These are phyloP conservation scores for Cyclotella sp. DNA, from an alignment of 108 stramenopile genomes.

Conservation along the genomic window DNA sequence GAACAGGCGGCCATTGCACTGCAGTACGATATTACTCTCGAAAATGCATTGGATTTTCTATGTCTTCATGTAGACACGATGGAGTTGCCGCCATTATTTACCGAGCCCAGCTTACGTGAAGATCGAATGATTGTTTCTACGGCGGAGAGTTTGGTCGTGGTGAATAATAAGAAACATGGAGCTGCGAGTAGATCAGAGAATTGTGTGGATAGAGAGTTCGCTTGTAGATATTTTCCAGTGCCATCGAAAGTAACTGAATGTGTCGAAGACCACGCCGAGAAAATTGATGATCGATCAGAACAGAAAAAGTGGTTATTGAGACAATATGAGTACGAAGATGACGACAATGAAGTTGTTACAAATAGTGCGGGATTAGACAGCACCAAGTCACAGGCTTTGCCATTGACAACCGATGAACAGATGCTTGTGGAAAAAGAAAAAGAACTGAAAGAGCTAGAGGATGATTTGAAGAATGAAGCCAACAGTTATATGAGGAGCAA, in stretches of 20 bases:
- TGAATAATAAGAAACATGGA: neutral
- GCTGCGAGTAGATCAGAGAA: no score
- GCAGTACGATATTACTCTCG: constrained; percentile 59
- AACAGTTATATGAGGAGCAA: constrained; percentile 82
- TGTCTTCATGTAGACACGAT: constrained; percentile 59
- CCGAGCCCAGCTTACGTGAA: constrained; percentile 32
- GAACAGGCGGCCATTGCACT: constrained; percentile 42
- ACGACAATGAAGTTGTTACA: constrained; percentile 36
- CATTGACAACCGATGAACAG: constrained; percentile 24
- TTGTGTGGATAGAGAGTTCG: no score
- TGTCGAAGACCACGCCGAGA: neutral
- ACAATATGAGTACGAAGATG: constrained; percentile 63
- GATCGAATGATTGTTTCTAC: constrained; percentile 32
- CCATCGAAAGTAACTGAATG: neutral
- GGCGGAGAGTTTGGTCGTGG: neutral
- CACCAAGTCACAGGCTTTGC: neutral
- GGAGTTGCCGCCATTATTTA: constrained; percentile 67
- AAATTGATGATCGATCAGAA: constrained; percentile 3
- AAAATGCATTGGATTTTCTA: constrained; percentile 71
- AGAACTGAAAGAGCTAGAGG: constrained; percentile 54
- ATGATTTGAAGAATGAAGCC: constrained; percentile 68
- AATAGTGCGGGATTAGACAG: constrained; percentile 1
- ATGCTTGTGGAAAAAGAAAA: constrained; percentile 35
- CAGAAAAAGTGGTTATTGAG: constrained; percentile 56
- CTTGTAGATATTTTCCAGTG: neutral